These are phyloP conservation scores for Lentinula boryana DNA, from an alignment of 768 basidiomycete genomes.

Conservation along the genomic window DNA sequence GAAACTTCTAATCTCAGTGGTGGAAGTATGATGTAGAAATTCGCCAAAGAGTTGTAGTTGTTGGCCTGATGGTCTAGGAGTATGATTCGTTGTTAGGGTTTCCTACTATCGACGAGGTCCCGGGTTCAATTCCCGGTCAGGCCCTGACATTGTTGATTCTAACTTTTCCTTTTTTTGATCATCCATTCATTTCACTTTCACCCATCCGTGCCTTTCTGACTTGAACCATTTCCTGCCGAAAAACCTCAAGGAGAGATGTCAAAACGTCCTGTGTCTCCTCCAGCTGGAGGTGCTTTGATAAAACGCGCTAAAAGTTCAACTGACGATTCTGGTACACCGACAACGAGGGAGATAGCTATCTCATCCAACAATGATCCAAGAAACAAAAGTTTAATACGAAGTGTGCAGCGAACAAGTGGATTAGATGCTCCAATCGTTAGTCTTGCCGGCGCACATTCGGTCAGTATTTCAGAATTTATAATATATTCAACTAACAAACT, in stretches of 20 bases:
- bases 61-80: background rate
- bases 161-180: too few species aligned
- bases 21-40: too few species aligned
- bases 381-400: conserved; percentile 75
- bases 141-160: background rate
- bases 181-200: background rate
- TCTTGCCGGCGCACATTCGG: conserved; percentile 80
- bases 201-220: background rate
- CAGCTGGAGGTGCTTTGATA: conserved; percentile 47
- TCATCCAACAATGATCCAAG: conserved; percentile 70
- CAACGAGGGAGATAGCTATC: conserved; percentile 63
- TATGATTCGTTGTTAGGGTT: background rate
- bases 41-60: too few species aligned
- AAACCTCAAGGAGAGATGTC: conserved; percentile 41
- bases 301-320: conserved; percentile 55
- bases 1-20: too few species aligned
- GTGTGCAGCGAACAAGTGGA: conserved; percentile 86
- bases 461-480: conserved; percentile 30
- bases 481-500: background rate
- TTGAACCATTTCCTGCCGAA: too few species aligned
- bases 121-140: background rate
- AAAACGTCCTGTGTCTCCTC: conserved; percentile 61
- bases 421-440: conserved; percentile 93
- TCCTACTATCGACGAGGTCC: background rate
- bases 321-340: conserved; percentile 20